Conservation (phyloP, 2,329 filamentous ascomycete species). For the Talaromyces albobiverticillius region DNA sequence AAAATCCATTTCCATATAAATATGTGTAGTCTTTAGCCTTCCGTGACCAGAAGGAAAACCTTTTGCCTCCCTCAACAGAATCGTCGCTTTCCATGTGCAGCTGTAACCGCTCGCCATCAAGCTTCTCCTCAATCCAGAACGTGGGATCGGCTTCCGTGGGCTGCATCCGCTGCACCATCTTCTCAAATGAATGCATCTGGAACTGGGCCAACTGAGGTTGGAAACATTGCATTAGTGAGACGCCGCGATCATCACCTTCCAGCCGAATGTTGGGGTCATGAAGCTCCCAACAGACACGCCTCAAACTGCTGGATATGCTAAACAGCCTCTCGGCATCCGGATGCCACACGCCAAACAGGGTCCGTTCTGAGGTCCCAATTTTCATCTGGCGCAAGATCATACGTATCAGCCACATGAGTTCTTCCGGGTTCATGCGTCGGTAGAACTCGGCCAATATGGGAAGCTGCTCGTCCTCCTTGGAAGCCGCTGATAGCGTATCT, state of each 20-base stretch:
- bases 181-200: conserved; percentile 77
- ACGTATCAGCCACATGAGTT: conserved; percentile 90
- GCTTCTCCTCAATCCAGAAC: conserved; percentile 97
- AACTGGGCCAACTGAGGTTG: conserved; percentile 94
- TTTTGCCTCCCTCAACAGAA: conserved; percentile 63
- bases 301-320: conserved; percentile 84
- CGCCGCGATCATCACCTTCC: conserved; percentile 69
- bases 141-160: conserved; percentile 67
- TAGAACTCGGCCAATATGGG: conserved; percentile 83
- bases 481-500: conserved; percentile 71
- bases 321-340: conserved; percentile 75
- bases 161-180: conserved; percentile 69
- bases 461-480: conserved; percentile 79
- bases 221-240: conserved; percentile 89
- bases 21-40: conserved; percentile 97
- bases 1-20: conserved; percentile 75
- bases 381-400: conserved; percentile 84
- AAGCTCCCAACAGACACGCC: conserved; percentile 92
- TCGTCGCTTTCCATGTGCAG: conserved; percentile 82
- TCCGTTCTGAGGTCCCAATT: conserved; percentile 78
- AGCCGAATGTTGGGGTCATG: conserved; percentile 70
- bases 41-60: conserved; percentile 87
- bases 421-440: conserved; percentile 84
- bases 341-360: conserved; percentile 79
- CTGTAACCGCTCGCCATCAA: conserved; percentile 96